Evolutionary conservation across 805 yeast genomes (phyloP), one percentile per base, ranked within the genome.

Genomic region (Zygoascus tannicola): DNA sequence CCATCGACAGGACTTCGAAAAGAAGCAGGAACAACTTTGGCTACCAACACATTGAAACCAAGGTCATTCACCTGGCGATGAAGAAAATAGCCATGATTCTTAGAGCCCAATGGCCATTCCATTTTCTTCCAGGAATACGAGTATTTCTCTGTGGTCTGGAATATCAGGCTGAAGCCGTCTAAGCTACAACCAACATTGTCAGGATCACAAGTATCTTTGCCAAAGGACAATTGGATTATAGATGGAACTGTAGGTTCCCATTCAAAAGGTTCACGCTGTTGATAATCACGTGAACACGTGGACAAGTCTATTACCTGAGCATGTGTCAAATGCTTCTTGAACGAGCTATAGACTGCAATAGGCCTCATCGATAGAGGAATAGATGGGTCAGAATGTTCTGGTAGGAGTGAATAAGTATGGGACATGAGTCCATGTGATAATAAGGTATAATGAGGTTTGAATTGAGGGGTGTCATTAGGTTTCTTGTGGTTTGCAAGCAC

Each of bases 401-500:
- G 48, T 37, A 58, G 16, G 15, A 58, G 45, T 3, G 63, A 58
- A 49, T 58, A 58, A 4, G 51, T 30, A 44, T 54, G 58, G 15
- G 53, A 36, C 22, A 50, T 26, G 15, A 38, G 14, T 2, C 62
- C 63, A 23, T 57, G 58, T 15, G 47, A 44, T 1, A 58, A 32
- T 1, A 59, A 40, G 8, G 55, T 47, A 39, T 50, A 58, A 10
- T 34, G 37, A 32, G 49, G 50, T 1, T 41, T 15, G 16, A 52
- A 35, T 3, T 28, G 14, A 14, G 44, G 39, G 12, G 44, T 32
- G 5, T 47, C 41, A 14, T 40, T 32, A 23, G 32, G n/a, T n/a
- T 12, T 7, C 15, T 19, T 14, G 30, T 37, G 22, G 19, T 14
- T 14, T 19, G 19, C 12, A 8, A 58, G 45, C 2, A 58, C 43